Conservation (phyloP, 176 grass and related monocot species). For the Typha latifolia region DNA sequence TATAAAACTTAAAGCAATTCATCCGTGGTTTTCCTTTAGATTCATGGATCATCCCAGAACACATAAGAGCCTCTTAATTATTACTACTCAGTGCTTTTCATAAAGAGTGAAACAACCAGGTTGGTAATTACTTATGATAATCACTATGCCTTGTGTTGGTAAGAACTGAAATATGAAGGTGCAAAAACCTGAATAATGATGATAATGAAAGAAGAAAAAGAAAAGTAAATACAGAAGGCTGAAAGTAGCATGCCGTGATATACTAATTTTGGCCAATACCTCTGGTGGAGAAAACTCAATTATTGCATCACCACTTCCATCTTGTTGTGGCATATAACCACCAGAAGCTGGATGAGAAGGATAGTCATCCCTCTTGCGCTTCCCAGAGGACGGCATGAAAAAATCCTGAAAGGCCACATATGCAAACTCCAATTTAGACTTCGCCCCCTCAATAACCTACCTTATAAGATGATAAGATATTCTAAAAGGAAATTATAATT, state of each 20-base stretch:
- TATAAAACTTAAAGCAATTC: no score
- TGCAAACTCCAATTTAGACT: background rate
- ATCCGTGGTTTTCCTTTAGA: no score
- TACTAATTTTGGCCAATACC: slow-evolving; percentile 23
- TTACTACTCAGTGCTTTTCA: no score
- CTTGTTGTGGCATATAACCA: slow-evolving; percentile 88
- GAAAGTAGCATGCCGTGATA: background rate
- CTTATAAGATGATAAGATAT: background rate
- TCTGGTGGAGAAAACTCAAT: slow-evolving; percentile 32
- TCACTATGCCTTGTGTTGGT: background rate
- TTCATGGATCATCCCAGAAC: no score
- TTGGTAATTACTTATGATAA: background rate
- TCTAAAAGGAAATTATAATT: background rate
- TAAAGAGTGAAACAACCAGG: no score
- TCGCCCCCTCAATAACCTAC: background rate
- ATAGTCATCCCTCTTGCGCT: slow-evolving; percentile 90
- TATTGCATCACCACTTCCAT: slow-evolving; percentile 68
- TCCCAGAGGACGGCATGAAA: slow-evolving; percentile 73
- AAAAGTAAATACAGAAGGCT: background rate
- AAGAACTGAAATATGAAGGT: background rate
- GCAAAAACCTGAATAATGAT: background rate
- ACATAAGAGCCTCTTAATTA: no score
- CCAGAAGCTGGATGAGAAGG: slow-evolving; percentile 60
- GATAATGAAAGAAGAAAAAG: background rate
- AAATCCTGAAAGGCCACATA: slow-evolving; percentile 39